phyloP scores from a whole-genome alignment of 345 rosid genomes.

The Dimocarpus longan region DNA sequence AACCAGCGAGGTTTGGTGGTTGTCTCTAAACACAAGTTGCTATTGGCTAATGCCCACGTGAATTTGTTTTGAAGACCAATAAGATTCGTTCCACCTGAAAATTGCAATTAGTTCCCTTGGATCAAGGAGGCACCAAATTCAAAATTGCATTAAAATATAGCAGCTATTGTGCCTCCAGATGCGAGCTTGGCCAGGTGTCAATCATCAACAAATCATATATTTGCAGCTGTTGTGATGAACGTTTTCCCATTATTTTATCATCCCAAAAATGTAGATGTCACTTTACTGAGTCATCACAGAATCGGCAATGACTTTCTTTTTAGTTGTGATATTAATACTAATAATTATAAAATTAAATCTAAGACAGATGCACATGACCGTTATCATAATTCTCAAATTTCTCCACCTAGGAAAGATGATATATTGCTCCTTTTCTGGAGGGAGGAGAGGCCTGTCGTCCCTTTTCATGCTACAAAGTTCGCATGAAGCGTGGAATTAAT shows the following conservation, averaged over 20 bases:
- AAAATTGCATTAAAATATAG: slow-evolving; percentile 16
- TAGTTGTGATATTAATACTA: background rate
- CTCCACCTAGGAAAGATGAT: slow-evolving; percentile 20
- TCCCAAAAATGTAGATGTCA: slow-evolving; percentile 14
- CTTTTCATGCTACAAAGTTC: slow-evolving; percentile 17
- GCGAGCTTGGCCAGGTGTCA: slow-evolving; percentile 42
- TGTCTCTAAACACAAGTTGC: slow-evolving; percentile 2
- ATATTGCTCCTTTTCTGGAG: background rate
- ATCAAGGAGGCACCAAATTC: slow-evolving; percentile 25
- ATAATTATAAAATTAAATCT: background rate
- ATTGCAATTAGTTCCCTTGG: slow-evolving; percentile 6
- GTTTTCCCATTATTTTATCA: slow-evolving; percentile 6
- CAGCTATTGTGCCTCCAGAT: slow-evolving; percentile 21
- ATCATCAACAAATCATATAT: slow-evolving; percentile 48
- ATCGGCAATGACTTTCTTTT: background rate
- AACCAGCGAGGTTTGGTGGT: slow-evolving; percentile 21
- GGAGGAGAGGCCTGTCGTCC: background rate
- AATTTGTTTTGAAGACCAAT: slow-evolving; percentile 28
- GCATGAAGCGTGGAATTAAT: slow-evolving; percentile 6
- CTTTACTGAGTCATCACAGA: background rate
- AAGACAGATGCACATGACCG: slow-evolving; percentile 19
- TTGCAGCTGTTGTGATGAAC: background rate
- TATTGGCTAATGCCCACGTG: slow-evolving; percentile 35
- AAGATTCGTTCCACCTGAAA: slow-evolving; percentile 24
- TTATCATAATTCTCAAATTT: slow-evolving; percentile 25